Base-by-base conservation (phyloP, 805 yeast species). In the Saccharomycopsis sp. region DNA sequence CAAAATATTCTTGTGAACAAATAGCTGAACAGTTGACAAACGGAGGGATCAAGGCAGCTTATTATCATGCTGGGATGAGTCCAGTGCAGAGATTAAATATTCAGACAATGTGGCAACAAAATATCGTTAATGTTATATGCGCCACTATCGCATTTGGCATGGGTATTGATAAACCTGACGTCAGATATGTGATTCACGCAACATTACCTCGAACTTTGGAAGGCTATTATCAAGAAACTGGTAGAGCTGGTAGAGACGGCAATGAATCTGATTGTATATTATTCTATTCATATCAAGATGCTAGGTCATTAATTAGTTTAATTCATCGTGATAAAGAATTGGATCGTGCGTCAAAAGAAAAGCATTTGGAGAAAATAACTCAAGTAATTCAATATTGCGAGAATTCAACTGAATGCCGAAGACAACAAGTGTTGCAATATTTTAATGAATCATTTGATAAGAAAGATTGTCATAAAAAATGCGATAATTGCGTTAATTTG, bases 131-230 rank as follows among this genome's bases (percentile, higher is more conserved):
- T 57, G 82, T 89, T 1, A 88, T 93, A 11, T 90, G 97, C 66
- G 98, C 98, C 0, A 93, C 98, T 0, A 84, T 93, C 56, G 98
- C 98, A 0, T 93, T 93, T 70, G 98, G 98, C 22, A 93, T 93
- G 98, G 98, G 98, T 39, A 90, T 93, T 45, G 98, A 93, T 64
- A 93, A 93, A 60, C 85, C 96, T 0, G 95, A 93, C 62, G 98
- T 93, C 9, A 68, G 98, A 38, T 89, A 73, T 66, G 97, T 93
- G 3, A 78, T 86, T 34, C 98, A 93, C 64, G 71, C 82, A 51
- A 85, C 93, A 4, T 65, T 93, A 21, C 97, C 98, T 0, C 68
- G 96, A 55, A 85, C 87, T 43, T 67, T 93, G 52, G 98, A 93
- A 63, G 97, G 97, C 0, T 93, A 93, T 61, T 93, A 93, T 57